phyloP scores from a whole-genome alignment of 2,329 filamentous ascomycete species.

The Sporothrix pseudoabietina region DNA sequence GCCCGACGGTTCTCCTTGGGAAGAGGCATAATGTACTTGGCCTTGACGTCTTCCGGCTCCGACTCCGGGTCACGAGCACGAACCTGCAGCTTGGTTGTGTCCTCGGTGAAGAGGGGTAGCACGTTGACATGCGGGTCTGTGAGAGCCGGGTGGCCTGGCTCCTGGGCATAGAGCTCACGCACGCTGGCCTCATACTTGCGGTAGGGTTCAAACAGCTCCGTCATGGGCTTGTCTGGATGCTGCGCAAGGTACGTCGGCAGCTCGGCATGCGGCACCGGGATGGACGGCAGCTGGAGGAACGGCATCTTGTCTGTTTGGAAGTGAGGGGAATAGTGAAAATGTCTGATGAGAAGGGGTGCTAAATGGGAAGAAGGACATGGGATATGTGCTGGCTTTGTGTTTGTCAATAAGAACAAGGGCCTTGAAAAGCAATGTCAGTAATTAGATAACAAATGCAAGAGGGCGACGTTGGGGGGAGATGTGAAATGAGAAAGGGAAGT shows the following conservation, averaged over 20 bases:
- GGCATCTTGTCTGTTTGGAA: conserved; percentile 20
- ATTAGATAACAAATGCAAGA: neutral
- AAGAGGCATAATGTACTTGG: conserved; percentile 70
- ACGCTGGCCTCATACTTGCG: conserved; percentile 68
- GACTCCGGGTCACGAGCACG: conserved; percentile 60
- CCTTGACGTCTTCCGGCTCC: conserved; percentile 63
- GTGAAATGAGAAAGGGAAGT: neutral
- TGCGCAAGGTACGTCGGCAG: conserved; percentile 57
- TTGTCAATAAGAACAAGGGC: neutral
- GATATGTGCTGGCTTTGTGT: neutral
- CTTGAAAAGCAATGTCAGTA: neutral
- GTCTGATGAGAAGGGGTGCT: neutral
- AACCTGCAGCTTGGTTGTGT: conserved; percentile 60
- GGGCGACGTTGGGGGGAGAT: no score
- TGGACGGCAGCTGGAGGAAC: conserved; percentile 45
- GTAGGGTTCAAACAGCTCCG: conserved; percentile 65
- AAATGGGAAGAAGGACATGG: neutral
- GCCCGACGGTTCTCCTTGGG: conserved; percentile 61
- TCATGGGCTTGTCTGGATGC: conserved; percentile 56
- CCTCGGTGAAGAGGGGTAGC: conserved; percentile 64
- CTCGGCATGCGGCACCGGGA: conserved; percentile 51
- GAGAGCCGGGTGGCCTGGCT: conserved; percentile 60
- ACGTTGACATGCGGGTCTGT: conserved; percentile 63
- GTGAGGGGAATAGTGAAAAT: neutral
- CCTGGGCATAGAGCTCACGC: conserved; percentile 69